Base-by-base conservation (phyloP, 257 asterid genomes). In the Solanum sejunctum region DNA sequence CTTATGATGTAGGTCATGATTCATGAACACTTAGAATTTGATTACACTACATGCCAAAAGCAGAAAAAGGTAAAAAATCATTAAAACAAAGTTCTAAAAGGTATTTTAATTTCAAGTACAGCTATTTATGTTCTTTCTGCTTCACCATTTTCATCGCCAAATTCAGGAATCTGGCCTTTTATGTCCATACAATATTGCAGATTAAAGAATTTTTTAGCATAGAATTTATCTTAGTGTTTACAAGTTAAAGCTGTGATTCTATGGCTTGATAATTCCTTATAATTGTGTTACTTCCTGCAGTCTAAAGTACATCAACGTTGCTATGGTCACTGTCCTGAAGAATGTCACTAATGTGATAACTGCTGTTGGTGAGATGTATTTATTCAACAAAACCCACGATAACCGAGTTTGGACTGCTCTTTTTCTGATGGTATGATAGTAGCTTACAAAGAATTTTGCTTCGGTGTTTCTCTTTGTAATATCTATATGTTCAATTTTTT, bases 321-420 rank as follows among this genome's bases (percentile, higher is more conserved):
- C 99, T 81, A 96, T 96, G 99, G 98, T 96, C 83, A 96, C 99
- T n/a, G 97, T 95, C 93, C 91, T 96, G 89, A 96, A 96, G 98
- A 96, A 96, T 84, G 96, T 93, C 61, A 95, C 99, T 73, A 96
- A 96, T 88, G 99, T 95, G 91, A 93, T 96, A 15, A 96, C 99
- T 80, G 99, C 98, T 84, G 92, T 94, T 73, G 99, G 99, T 80
- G 99, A 96, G 89, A 96, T 96, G 95, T 94, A 96, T 92, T 82
- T 96, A 56, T 95, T 96, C 92, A 90, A 86, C 91, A 96, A 93
- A 95, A 98, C 90, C 82, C 99, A 96, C 67, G 99, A 92, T 66
- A 95, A 90, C 88, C 91, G 91, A 85, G 99, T 96, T 86, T 96
- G 99, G 99, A 94, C 94, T 83, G 97, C 99, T 67, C 98, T 96